Percentiles rank a stretch among this genome's conserved stretches.
Conservation (phyloP, 1,284 basidiomycete species). For the Cryptococcus depauperatus region DNA sequence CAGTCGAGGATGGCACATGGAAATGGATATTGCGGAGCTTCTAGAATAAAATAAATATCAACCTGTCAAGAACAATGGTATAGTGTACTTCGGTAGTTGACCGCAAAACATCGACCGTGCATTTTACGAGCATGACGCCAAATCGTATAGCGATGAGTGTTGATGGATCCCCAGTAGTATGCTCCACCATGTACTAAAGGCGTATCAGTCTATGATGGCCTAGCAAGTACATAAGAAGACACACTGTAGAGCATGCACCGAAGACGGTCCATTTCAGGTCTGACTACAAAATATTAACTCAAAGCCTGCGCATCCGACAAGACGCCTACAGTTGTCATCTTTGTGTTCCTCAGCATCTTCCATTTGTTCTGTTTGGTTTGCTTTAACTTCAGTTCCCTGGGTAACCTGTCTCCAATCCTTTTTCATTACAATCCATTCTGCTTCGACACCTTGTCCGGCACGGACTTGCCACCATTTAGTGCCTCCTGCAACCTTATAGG, state of each 20-base stretch:
- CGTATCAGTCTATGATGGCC: background rate
- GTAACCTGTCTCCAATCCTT: constrained; percentile 45
- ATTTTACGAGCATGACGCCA: constrained; percentile 79
- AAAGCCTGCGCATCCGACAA: background rate
- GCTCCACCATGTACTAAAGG: constrained; percentile 55
- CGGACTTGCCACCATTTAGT: constrained; percentile 96
- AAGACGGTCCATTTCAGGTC: constrained; percentile 71
- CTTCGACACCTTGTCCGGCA: constrained; percentile 67
- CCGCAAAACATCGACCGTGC: constrained; percentile 76
- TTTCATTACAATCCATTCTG: constrained; percentile 75
- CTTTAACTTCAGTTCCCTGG: constrained; percentile 14
- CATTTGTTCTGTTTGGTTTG: constrained; percentile 21
- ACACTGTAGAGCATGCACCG: constrained; percentile 68
- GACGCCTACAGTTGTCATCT: background rate
- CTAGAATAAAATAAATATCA: background rate
- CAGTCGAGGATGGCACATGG: constrained; percentile 87
- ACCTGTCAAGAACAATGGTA: constrained; percentile 6
- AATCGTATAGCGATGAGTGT: constrained; percentile 61
- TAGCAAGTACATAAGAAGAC: constrained; percentile 5
- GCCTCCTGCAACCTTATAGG: constrained; percentile 72
- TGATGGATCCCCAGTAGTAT: constrained; percentile 51
- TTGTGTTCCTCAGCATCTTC: constrained; percentile 1
- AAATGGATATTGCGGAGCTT: constrained; percentile 90
- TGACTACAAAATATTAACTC: constrained; percentile 29
- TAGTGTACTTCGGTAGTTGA: constrained; percentile 79